phyloP scores from a whole-genome alignment of 2,329 filamentous ascomycete species.

The Nigrograna mackinnonii region DNA sequence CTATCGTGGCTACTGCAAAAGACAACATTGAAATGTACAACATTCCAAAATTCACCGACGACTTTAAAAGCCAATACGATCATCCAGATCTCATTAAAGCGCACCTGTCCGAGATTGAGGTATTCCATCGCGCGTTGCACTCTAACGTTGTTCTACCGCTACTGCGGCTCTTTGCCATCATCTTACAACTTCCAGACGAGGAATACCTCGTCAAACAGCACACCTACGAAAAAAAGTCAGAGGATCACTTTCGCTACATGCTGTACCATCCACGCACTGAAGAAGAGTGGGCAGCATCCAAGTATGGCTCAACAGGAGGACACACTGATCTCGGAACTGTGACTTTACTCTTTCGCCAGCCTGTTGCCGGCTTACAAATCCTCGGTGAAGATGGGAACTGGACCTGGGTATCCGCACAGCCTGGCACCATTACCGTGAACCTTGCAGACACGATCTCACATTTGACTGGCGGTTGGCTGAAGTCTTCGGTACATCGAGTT shows the following conservation, averaged over 20 bases:
- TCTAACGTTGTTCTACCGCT: constrained; percentile 61
- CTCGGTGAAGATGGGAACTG: constrained; percentile 43
- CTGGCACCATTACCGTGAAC: constrained; percentile 46
- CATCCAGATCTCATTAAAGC: constrained; percentile 48
- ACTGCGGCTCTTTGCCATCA: constrained; percentile 63
- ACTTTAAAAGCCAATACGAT: constrained; percentile 51
- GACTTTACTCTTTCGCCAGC: constrained; percentile 62
- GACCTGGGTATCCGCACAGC: constrained; percentile 46
- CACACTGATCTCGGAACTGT: constrained; percentile 63
- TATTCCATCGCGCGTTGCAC: constrained; percentile 54
- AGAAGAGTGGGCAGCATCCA: constrained; percentile 49
- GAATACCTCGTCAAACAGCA: constrained; percentile 60
- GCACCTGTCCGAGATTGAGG: constrained; percentile 55
- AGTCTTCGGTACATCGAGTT: constrained; percentile 54
- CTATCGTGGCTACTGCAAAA: constrained; percentile 42
- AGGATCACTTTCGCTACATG: constrained; percentile 68
- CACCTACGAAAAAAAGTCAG: constrained; percentile 60
- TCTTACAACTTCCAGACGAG: constrained; percentile 64
- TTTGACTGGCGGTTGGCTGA: constrained; percentile 48
- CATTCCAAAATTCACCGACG: constrained; percentile 63
- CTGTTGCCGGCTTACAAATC: constrained; percentile 61
- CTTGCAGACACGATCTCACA: constrained; percentile 45
- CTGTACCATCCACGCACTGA: constrained; percentile 55
- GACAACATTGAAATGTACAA: constrained; percentile 66
- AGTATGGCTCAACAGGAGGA: constrained; percentile 50